These are phyloP conservation scores for Hemisphaericaspora xylofermentans DNA, from an alignment of 1,139 yeast species.

Conservation along the genomic window DNA sequence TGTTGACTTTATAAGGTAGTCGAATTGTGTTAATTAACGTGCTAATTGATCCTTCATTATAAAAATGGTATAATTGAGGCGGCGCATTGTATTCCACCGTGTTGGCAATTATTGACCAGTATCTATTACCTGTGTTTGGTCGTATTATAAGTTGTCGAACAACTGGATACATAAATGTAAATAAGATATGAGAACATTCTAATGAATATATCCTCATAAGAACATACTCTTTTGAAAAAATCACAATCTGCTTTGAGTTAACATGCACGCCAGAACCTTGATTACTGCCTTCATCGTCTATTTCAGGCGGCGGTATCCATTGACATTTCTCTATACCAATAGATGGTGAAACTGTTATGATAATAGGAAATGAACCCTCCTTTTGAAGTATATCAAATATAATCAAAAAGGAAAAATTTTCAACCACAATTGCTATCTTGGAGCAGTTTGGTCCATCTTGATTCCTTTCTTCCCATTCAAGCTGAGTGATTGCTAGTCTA, in stretches of 20 bases:
- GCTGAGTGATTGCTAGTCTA: neutral
- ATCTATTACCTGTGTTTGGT: constrained; percentile 26
- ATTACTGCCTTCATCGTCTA: constrained; percentile 7
- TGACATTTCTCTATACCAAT: constrained; percentile 34
- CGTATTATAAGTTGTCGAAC: constrained; percentile 17
- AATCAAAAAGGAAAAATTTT: constrained; percentile 21
- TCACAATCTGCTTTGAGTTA: constrained; percentile 34
- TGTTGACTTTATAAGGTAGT: constrained; percentile 17
- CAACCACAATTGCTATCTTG: constrained; percentile 29
- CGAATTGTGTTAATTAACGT: constrained; percentile 22
- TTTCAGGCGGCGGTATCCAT: constrained; percentile 34
- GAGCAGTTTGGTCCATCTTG: constrained; percentile 8
- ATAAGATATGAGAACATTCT: constrained; percentile 35
- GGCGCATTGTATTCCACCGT: constrained; percentile 15
- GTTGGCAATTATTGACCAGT: constrained; percentile 34
- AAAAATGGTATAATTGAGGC: constrained; percentile 34
- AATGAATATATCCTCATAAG: constrained; percentile 38
- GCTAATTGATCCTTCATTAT: constrained; percentile 36
- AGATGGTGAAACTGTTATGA: constrained; percentile 25
- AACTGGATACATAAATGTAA: constrained; percentile 34
- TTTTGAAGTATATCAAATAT: constrained; percentile 23
- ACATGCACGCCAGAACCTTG: constrained; percentile 27
- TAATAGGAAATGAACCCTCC: constrained; percentile 25
- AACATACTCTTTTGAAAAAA: constrained; percentile 29
- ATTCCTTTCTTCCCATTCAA: constrained; percentile 3